phyloP scores from a whole-genome alignment of 2,329 filamentous ascomycete genomes.

The Aspergillus tanneri region DNA sequence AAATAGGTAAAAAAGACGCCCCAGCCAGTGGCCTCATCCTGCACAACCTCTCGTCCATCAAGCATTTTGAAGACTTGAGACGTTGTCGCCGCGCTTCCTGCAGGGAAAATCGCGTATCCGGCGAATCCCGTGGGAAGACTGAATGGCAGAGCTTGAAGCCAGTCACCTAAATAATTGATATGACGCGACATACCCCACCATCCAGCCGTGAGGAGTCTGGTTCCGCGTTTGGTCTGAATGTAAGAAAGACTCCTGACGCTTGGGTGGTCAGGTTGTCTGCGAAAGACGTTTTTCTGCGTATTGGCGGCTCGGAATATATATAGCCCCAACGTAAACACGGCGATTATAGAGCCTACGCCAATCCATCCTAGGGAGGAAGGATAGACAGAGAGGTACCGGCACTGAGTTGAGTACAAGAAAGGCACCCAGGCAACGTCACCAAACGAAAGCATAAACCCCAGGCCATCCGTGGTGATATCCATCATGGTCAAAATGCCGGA shows the following conservation, averaged over 20 bases:
- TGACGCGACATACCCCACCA: constrained; percentile 91
- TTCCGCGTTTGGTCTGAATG: constrained; percentile 77
- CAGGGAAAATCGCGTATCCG: constrained; percentile 65
- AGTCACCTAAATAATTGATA: constrained; percentile 92
- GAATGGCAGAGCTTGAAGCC: constrained; percentile 86
- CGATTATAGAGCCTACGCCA: constrained; percentile 64
- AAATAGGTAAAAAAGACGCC: constrained; percentile 87
- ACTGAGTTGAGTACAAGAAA: constrained; percentile 78
- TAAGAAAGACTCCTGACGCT: constrained; percentile 75
- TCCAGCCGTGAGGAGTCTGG: constrained; percentile 73
- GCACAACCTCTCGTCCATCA: constrained; percentile 33
- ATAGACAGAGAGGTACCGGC: constrained; percentile 76
- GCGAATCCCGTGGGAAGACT: constrained; percentile 78
- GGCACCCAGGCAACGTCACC: constrained; percentile 89
- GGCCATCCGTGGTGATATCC: constrained; percentile 85
- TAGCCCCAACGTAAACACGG: constrained; percentile 68
- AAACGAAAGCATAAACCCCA: constrained; percentile 89
- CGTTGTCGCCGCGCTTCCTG: constrained; percentile 2
- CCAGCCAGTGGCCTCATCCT: constrained; percentile 55
- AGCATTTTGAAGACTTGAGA: constrained; percentile 52
- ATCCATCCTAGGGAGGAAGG: constrained; percentile 69
- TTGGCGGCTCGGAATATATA: constrained; percentile 85
- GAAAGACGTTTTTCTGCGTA: constrained; percentile 87
- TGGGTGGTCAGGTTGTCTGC: constrained; percentile 78
- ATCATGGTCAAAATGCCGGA: constrained; percentile 83